Conservation (phyloP, 2,329 filamentous ascomycete genomes). For the Monilinia polystroma region DNA sequence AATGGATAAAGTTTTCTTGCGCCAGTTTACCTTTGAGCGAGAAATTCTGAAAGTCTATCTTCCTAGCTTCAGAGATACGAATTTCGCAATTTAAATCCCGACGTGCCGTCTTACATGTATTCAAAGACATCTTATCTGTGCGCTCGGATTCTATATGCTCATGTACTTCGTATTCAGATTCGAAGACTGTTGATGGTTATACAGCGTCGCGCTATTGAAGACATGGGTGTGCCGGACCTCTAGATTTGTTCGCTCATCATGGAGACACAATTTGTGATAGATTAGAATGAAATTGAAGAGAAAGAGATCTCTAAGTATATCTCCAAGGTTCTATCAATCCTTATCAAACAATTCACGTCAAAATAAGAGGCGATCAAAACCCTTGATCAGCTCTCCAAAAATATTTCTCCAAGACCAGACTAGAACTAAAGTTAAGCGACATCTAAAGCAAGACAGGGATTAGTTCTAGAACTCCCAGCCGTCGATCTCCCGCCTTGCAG, state of each 20-base stretch:
- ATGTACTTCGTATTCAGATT: conserved; percentile 1
- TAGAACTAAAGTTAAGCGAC: neutral
- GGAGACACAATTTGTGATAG: no score
- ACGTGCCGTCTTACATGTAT: neutral
- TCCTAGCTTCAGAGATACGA: neutral
- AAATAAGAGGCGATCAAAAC: neutral
- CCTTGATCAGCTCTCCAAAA: neutral
- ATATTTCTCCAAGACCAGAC: neutral
- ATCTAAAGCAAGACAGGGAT: neutral
- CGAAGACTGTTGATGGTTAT: neutral
- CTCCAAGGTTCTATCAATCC: neutral
- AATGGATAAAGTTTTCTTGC: neutral
- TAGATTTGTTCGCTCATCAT: neutral
- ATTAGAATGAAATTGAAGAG: neutral
- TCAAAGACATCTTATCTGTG: neutral
- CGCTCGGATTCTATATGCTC: conserved; percentile 13
- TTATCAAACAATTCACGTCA: neutral
- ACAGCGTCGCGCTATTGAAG: neutral
- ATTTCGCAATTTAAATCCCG: neutral
- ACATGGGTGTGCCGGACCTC: no score
- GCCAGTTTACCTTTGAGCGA: neutral
- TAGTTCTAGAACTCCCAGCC: neutral
- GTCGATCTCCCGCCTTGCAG: conserved; percentile 10
- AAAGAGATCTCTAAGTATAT: neutral
- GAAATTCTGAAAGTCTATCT: neutral